phyloP scores from a whole-genome alignment of 2,329 filamentous ascomycete species.

The Nectriaceae sp. region DNA sequence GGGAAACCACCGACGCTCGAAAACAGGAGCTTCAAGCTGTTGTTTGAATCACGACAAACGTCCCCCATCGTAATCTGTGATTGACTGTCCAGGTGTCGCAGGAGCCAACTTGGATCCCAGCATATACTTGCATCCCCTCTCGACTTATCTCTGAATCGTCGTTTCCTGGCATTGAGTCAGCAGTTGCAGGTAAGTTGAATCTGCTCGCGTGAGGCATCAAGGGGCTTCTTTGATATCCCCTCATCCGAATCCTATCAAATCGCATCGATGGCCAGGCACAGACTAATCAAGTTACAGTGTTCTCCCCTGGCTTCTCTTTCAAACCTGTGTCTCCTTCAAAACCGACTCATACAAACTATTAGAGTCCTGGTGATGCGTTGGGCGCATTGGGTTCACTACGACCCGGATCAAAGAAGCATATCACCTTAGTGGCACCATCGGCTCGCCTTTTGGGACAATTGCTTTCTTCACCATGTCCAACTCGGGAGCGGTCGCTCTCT shows the following conservation, averaged over 20 bases:
- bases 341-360: too few species aligned
- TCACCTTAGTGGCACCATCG: too few species aligned
- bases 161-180: background rate
- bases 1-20: background rate
- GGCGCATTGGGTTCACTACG: too few species aligned
- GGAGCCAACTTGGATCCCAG: too few species aligned
- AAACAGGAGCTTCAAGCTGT: background rate
- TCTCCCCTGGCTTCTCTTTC: background rate
- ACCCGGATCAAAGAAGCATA: too few species aligned
- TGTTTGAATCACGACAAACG: background rate
- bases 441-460: too few species aligned
- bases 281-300: background rate
- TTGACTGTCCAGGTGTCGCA: background rate
- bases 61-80: background rate
- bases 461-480: slow-evolving; percentile 32
- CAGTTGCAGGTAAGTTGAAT: background rate
- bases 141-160: background rate
- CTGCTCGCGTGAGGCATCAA: background rate
- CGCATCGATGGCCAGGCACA: background rate
- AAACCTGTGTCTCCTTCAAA: background rate
- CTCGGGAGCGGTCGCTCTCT: slow-evolving; percentile 42
- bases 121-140: background rate
- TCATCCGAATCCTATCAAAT: background rate
- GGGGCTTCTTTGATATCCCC: background rate
- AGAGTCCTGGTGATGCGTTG: too few species aligned